A percentile compares a stretch with the other conserved stretches of the same genome.
Conservation (phyloP, 1,284 basidiomycete genomes). For the Trichosporon coremiiforme region DNA sequence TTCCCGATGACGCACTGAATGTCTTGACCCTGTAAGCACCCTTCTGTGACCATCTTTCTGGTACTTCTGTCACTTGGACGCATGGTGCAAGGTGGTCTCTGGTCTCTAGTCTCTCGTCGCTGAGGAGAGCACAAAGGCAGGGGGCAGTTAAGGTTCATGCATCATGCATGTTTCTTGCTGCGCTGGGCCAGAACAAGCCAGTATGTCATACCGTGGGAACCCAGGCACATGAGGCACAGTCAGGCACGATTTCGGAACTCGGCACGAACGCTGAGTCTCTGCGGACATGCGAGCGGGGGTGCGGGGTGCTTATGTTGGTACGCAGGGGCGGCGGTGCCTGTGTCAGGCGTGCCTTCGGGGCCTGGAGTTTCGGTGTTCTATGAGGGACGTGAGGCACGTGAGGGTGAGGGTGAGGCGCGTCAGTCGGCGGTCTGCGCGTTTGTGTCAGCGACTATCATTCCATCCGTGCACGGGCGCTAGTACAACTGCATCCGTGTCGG, state of each 20-base stretch:
- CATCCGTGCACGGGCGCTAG: not conserved
- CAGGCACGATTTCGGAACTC: not conserved
- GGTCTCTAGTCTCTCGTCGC: too few relatives aligned
- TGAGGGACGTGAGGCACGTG: too few relatives aligned
- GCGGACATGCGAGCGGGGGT: too few relatives aligned
- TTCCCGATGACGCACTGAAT: not conserved
- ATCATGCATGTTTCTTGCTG: conserved; percentile 6
- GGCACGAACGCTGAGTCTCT: not conserved
- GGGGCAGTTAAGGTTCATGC: not conserved
- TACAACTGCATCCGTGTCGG: not conserved
- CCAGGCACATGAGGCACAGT: not conserved
- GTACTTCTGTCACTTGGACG: not conserved
- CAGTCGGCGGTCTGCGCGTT: not conserved
- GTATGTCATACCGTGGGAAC: conserved; percentile 6
- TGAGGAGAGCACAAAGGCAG: not conserved
- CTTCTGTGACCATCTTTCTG: conserved; percentile 10
- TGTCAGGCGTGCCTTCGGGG: not conserved
- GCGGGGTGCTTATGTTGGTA: not conserved
- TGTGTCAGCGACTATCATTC: not conserved
- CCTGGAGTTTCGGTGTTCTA: conserved; percentile 1
- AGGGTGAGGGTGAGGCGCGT: not conserved
- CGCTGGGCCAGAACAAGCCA: not conserved
- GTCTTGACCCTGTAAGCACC: not conserved
- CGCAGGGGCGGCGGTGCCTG: not conserved
- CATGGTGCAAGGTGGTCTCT: not conserved